A percentile compares a stretch with the other conserved stretches of the same genome.
These are phyloP conservation scores for Kurtzmaniella fragi DNA, from an alignment of 805 yeast species.

Conservation along the genomic window DNA sequence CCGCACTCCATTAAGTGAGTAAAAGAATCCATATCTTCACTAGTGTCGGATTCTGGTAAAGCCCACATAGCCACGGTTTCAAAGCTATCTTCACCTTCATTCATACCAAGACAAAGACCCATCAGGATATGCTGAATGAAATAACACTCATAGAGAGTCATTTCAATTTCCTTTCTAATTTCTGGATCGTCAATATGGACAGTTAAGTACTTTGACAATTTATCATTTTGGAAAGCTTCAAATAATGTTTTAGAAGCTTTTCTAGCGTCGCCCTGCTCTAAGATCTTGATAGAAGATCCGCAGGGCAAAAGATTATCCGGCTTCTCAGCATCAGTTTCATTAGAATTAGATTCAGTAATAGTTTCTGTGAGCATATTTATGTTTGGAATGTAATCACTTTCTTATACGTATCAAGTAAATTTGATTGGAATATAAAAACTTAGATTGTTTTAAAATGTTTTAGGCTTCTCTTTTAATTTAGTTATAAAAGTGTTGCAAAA, in stretches of 20 bases:
- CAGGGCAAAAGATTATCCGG: conserved; percentile 1
- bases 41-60: conserved; percentile 34
- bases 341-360: conserved; percentile 4
- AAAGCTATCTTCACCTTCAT: conserved; percentile 37
- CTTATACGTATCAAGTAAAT: too few species aligned
- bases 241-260: conserved; percentile 35
- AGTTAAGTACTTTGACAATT: conserved; percentile 27
- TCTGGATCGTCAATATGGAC: conserved; percentile 18
- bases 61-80: conserved; percentile 57
- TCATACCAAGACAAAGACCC: conserved; percentile 47
- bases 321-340: conserved; percentile 5
- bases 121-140: conserved; percentile 44
- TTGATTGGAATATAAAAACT: too few species aligned
- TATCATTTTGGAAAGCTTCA: conserved; percentile 31
- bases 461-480: too few species aligned
- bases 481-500: too few species aligned
- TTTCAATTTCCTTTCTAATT: conserved; percentile 21
- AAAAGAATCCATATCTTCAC: conserved; percentile 41
- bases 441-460: too few species aligned
- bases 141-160: conserved; percentile 46
- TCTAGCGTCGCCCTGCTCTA: conserved; percentile 15
- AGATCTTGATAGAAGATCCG: conserved; percentile 9
- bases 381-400: not conserved
- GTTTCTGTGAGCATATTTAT: not conserved
- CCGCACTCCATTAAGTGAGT: conserved; percentile 48